These are phyloP conservation scores for Suillus paluster DNA, from an alignment of 768 basidiomycete species.

Conservation along the genomic window DNA sequence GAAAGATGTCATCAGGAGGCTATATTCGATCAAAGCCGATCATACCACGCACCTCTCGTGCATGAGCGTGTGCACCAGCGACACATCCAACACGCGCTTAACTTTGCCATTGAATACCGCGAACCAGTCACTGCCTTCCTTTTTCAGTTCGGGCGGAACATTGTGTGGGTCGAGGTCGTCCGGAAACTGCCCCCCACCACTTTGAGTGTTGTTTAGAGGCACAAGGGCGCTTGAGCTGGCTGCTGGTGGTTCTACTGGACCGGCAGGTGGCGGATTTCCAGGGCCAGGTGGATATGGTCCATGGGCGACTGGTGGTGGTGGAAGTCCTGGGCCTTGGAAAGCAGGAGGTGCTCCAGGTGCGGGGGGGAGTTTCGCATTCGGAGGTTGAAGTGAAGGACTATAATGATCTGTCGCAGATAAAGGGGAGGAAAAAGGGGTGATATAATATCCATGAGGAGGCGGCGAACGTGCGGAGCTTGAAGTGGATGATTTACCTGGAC, in stretches of 20 bases:
- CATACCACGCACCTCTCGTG: conserved; percentile 75
- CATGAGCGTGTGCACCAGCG: conserved; percentile 80
- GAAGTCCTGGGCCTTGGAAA: conserved; percentile 42
- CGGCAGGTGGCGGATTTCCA: conserved; percentile 36
- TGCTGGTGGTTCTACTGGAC: conserved; percentile 27
- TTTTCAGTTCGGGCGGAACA: conserved; percentile 24
- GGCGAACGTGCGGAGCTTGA: conserved; percentile 30
- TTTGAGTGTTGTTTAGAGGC: conserved; percentile 31
- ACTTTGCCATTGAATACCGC: conserved; percentile 56
- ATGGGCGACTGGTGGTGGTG: conserved; percentile 37
- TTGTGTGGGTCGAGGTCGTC: conserved; percentile 27
- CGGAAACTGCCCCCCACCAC: conserved; percentile 35
- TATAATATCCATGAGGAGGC: conserved; percentile 37
- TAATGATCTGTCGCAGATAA: conserved; percentile 37
- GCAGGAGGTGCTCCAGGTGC: conserved; percentile 29
- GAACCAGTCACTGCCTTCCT: conserved; percentile 58
- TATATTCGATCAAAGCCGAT: conserved; percentile 7
- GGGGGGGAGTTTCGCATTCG: conserved; percentile 42
- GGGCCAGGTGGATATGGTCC: conserved; percentile 37
- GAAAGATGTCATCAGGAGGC: conserved; percentile 5
- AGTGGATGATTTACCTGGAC: conserved; percentile 42
- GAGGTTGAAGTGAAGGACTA: conserved; percentile 41
- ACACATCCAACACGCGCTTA: conserved; percentile 53
- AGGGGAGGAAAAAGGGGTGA: conserved; percentile 26
- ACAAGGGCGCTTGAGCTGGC: conserved; percentile 26